Percentiles rank a stretch among this genome's conserved stretches.
These are phyloP conservation scores for Auricularia auricula-judae DNA, from an alignment of 768 basidiomycete species.

Conservation along the genomic window DNA sequence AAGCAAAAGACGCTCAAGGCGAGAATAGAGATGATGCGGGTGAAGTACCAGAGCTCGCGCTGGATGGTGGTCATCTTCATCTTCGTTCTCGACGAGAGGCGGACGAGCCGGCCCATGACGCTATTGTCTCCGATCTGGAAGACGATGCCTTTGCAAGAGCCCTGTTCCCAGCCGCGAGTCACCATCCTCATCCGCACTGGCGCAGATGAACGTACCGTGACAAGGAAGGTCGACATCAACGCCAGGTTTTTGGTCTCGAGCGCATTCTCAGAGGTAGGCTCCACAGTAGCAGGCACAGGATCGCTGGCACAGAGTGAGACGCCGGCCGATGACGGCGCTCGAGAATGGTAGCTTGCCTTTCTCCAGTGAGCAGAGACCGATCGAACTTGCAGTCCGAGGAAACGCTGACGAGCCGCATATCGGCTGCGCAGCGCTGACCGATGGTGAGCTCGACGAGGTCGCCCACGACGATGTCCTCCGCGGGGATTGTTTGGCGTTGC, in stretches of 20 bases:
- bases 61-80: slow-evolving; percentile 38
- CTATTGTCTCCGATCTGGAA: slow-evolving; percentile 33
- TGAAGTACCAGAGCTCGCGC: slow-evolving; percentile 38
- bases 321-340: not conserved
- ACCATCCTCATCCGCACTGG: not conserved
- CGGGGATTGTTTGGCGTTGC: slow-evolving; percentile 35
- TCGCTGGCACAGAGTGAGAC: slow-evolving; percentile 14
- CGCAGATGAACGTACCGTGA: not conserved
- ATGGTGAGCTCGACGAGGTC: slow-evolving; percentile 53
- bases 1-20: slow-evolving; percentile 30
- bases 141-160: slow-evolving; percentile 29
- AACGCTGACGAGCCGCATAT: slow-evolving; percentile 48
- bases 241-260: slow-evolving; percentile 39
- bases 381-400: slow-evolving; percentile 51
- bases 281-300: slow-evolving; percentile 33
- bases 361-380: slow-evolving; percentile 52
- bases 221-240: slow-evolving; percentile 33
- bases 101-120: slow-evolving; percentile 36
- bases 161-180: slow-evolving; percentile 15
- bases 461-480: slow-evolving; percentile 54
- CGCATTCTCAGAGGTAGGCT: slow-evolving; percentile 39
- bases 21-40: slow-evolving; percentile 36
- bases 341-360: slow-evolving; percentile 15
- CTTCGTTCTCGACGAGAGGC: slow-evolving; percentile 37
- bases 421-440: slow-evolving; percentile 63